Percentiles rank a stretch among this genome's conserved stretches.
Conservation (phyloP, 1,284 basidiomycete species). For the Trichosporon sp. region DNA sequence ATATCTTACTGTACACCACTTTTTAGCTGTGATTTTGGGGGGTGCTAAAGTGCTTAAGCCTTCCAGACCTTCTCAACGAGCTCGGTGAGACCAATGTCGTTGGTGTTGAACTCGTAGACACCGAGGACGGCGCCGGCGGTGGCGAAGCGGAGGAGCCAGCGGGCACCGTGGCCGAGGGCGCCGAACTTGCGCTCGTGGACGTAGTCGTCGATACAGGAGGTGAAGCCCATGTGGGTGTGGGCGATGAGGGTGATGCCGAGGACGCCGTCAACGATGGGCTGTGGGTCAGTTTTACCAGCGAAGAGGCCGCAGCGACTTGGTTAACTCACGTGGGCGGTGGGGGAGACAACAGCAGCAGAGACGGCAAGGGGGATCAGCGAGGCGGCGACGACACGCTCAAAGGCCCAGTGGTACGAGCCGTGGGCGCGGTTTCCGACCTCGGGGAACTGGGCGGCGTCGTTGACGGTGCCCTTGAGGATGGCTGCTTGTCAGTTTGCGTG, state of each 20-base stretch:
- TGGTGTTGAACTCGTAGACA: constrained; percentile 95
- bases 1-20: constrained; percentile 25
- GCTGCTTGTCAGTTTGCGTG: constrained; percentile 54
- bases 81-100: constrained; percentile 83
- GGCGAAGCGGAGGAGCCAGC: constrained; percentile 70
- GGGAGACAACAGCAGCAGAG: constrained; percentile 68
- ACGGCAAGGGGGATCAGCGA: constrained; percentile 82
- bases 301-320: background rate
- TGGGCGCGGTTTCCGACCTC: constrained; percentile 65
- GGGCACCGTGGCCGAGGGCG: constrained; percentile 61
- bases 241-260: constrained; percentile 81
- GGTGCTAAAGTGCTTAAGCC: constrained; percentile 50
- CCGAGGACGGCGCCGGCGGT: constrained; percentile 85
- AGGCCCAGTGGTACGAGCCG: constrained; percentile 97
- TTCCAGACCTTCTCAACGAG: constrained; percentile 63
- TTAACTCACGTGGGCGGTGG: constrained; percentile 57
- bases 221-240: constrained; percentile 87
- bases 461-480: constrained; percentile 87
- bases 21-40: constrained; percentile 3
- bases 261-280: constrained; percentile 80
- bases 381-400: constrained; percentile 86
- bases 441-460: constrained; percentile 89
- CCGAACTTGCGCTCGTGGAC: constrained; percentile 92
- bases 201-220: constrained; percentile 76
- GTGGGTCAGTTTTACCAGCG: constrained; percentile 5